Evolutionary conservation across 805 yeast species (phyloP).

Genomic region (Teunomyces stri): DNA sequence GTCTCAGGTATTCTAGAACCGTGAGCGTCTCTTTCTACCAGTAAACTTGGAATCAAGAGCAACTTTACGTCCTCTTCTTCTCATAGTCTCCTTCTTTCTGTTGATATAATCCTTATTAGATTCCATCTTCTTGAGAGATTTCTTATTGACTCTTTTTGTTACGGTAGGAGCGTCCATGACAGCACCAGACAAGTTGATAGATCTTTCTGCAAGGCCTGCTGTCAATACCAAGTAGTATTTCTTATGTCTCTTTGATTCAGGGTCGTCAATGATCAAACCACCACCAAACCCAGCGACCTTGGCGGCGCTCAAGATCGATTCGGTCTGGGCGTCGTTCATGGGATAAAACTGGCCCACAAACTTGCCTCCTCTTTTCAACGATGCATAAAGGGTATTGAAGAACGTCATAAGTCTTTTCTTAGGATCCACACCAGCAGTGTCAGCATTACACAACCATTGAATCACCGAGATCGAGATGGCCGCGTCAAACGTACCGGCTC

Average conservation of each 20-base stretch:
- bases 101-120: conserved; percentile 74
- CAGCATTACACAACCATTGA: conserved; percentile 98
- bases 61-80: conserved; percentile 83
- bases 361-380: conserved; percentile 90
- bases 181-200: conserved; percentile 75
- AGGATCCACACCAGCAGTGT: conserved; percentile 78
- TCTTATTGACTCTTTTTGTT: conserved; percentile 43
- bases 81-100: conserved; percentile 92
- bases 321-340: conserved; percentile 79
- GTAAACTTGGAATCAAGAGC: conserved; percentile 90
- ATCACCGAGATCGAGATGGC: conserved; percentile 93
- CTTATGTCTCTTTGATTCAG: conserved; percentile 86
- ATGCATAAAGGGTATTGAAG: conserved; percentile 83
- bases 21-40: conserved; percentile 62
- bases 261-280: conserved; percentile 90
- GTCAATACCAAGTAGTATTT: conserved; percentile 87
- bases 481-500: conserved; percentile 96
- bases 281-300: conserved; percentile 95
- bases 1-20: conserved; percentile 23
- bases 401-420: conserved; percentile 74
- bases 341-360: conserved; percentile 98
- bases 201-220: conserved; percentile 77
- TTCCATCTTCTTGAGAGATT: conserved; percentile 58
- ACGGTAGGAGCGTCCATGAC: conserved; percentile 66
- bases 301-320: conserved; percentile 76